Evolutionary conservation across 2,329 filamentous ascomycete genomes (phyloP), one percentile per base, ranked within the genome.

Genomic region (Scedosporium dehoogii): DNA sequence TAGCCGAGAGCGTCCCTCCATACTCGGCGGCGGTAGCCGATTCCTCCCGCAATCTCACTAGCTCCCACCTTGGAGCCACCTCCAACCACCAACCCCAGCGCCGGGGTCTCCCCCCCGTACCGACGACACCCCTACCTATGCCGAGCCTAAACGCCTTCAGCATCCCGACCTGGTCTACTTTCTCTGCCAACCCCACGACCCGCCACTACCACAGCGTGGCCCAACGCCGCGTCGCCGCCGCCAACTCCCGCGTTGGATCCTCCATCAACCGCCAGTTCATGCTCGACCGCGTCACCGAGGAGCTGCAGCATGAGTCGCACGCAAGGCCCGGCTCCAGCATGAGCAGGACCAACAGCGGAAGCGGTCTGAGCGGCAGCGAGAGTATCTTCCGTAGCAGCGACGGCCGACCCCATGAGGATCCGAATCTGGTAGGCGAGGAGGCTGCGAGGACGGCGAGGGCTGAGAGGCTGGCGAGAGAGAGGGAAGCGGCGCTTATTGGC

Each of bases 181-280:
- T 79, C 62, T 78, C 75, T 62, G 78, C 77, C 58, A 82, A 81
- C 70, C 82, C 85, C 38, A 81, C 79, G 27, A 79, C 80, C 12
- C 79, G 84, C 14, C 83, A 85, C 68, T 87, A 88, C 71, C 82
- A 85, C 66, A 82, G 81, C 65, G 84, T 89, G 16, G 86, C 86
- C 3, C 80, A 82, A 66, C 80, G 86, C 33, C 83, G 86, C n/a
- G 80, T 81, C 16, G 78, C 77, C 23, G 76, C 77, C 3, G 75
- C 76, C 41, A 72, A 73, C 41, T 72, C 74, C 63, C 69, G 74
- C 6, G 44, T 64, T 21, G 60, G 60, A 18, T 69, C 69, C 10
- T 38, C 33, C 62, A 64, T 71, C 23, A 70, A 71, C 63, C 53
- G 69, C 64, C 57, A 62, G 12, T 68, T 73, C 29, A 64, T 75